These are phyloP conservation scores for Hirschfeldia incana DNA, from an alignment of 345 rosid species.

Conservation along the genomic window DNA sequence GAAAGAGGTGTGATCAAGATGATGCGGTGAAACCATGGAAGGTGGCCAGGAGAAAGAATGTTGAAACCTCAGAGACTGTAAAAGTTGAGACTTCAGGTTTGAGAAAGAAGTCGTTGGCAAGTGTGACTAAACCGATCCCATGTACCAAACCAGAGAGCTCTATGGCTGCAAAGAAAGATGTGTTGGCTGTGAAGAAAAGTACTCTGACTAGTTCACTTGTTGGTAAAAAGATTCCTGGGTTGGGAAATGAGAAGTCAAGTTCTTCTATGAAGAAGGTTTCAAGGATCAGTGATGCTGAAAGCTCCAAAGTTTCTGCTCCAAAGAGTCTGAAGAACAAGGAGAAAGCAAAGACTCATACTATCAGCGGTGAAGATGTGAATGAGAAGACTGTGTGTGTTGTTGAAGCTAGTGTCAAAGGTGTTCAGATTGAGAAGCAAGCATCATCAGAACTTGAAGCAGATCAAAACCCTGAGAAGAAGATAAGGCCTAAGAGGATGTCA, in stretches of 20 bases:
- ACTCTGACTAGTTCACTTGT: too few species aligned
- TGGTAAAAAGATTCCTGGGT: too few species aligned
- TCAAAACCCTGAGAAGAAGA: conserved; percentile 6
- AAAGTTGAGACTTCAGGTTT: conserved; percentile 22
- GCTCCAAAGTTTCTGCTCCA: conserved; percentile 27
- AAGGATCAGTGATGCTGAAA: conserved; percentile 16
- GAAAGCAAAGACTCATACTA: conserved; percentile 24
- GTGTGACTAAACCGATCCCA: neutral
- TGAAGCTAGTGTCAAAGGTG: conserved; percentile 37
- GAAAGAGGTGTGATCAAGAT: conserved; percentile 21
- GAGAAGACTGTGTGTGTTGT: conserved; percentile 53
- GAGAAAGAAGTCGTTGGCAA: neutral
- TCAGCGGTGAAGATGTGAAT: conserved; percentile 33
- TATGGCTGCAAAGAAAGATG: conserved; percentile 26
- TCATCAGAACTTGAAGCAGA: conserved; percentile 8
- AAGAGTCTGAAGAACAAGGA: conserved; percentile 7
- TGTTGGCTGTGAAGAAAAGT: too few species aligned
- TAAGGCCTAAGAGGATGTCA: conserved; percentile 34
- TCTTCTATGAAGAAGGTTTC: neutral
- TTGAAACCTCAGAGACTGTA: conserved; percentile 25
- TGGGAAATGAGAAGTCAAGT: too few species aligned
- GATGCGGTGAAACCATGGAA: conserved; percentile 44
- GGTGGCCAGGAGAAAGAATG: conserved; percentile 25
- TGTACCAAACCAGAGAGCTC: conserved; percentile 1
- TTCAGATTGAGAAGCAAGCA: conserved; percentile 32